Evolutionary conservation across 1,139 yeast species (phyloP).

Genomic region (Casaregolazyma suthepensis): DNA sequence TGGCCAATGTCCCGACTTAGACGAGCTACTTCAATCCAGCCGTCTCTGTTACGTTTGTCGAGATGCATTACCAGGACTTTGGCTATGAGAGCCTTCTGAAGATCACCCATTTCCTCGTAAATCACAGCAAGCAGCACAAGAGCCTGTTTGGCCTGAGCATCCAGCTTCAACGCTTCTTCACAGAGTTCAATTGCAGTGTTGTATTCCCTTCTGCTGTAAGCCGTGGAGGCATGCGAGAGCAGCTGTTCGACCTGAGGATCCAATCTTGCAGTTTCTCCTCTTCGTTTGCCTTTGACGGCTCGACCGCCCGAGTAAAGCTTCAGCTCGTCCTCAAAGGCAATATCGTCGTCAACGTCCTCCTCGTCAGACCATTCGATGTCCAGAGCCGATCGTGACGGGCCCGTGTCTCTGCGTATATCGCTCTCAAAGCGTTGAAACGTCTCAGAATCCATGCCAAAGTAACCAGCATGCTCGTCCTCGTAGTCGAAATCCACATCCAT

Average conservation of each 20-base stretch:
- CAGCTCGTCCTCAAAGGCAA: conserved; percentile 5
- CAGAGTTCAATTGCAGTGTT: conserved; percentile 61
- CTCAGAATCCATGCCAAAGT: conserved; percentile 8
- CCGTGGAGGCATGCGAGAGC: conserved; percentile 15
- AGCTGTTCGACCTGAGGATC: conserved; percentile 18
- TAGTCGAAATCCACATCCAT: conserved; percentile 1
- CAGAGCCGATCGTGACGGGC: conserved; percentile 1
- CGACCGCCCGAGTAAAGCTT: conserved; percentile 8
- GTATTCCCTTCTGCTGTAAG: conserved; percentile 36
- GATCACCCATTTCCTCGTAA: conserved; percentile 59
- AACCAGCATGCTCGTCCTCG: conserved; percentile 1
- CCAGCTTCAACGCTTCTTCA: conserved; percentile 69
- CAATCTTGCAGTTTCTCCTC: conserved; percentile 12
- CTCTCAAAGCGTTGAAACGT: conserved; percentile 10
- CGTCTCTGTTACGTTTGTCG: conserved; percentile 67
- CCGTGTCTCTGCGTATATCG: conserved; percentile 5
- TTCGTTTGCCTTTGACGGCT: conserved; percentile 1
- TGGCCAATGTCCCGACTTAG: conserved; percentile 67
- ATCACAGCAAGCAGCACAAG: conserved; percentile 84
- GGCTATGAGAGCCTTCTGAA: conserved; percentile 68
- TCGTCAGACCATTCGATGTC: conserved; percentile 10
- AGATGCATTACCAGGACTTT: conserved; percentile 83
- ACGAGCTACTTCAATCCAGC: conserved; percentile 83
- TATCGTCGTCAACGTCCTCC: conserved; percentile 4
- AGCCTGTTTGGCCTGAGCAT: conserved; percentile 74